phyloP scores from a whole-genome alignment of 192 early-diverging fungal genomes.

The Linderina pennispora region DNA sequence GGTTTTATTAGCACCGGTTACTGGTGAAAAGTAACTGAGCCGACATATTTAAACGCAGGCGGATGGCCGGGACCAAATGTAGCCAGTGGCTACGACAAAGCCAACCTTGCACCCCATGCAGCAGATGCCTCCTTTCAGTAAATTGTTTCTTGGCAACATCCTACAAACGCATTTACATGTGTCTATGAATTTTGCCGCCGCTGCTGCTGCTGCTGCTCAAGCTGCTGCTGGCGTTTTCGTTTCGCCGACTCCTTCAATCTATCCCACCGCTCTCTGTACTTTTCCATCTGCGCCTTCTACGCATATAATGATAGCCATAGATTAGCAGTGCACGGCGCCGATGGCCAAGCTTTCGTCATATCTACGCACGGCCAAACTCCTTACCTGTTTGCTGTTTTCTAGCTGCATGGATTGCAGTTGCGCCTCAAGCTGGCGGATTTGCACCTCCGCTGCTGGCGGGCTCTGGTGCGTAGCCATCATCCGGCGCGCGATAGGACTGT shows the following conservation, averaged over 20 bases:
- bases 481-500: constrained; percentile 4
- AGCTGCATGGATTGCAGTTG: constrained; percentile 23
- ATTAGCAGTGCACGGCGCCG: background rate
- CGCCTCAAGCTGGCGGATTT: constrained; percentile 19
- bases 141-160: no score
- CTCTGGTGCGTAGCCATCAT: background rate
- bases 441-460: constrained; percentile 10
- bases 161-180: no score
- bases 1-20: no score
- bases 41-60: no score
- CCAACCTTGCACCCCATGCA: no score
- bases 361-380: background rate
- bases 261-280: constrained; percentile 46
- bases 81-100: no score
- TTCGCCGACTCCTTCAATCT: constrained; percentile 46
- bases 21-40: no score
- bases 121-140: no score
- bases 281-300: constrained; percentile 32
- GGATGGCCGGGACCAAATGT: no score
- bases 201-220: constrained; percentile 13
- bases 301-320: background rate
- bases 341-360: background rate
- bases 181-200: background rate
- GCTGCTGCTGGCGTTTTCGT: constrained; percentile 38
- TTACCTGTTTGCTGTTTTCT: constrained; percentile 38